A percentile compares a stretch with the other conserved stretches of the same genome.
phyloP scores from a whole-genome alignment of 2,329 filamentous ascomycete species.

The Aspergillus oerlinghausenensis region DNA sequence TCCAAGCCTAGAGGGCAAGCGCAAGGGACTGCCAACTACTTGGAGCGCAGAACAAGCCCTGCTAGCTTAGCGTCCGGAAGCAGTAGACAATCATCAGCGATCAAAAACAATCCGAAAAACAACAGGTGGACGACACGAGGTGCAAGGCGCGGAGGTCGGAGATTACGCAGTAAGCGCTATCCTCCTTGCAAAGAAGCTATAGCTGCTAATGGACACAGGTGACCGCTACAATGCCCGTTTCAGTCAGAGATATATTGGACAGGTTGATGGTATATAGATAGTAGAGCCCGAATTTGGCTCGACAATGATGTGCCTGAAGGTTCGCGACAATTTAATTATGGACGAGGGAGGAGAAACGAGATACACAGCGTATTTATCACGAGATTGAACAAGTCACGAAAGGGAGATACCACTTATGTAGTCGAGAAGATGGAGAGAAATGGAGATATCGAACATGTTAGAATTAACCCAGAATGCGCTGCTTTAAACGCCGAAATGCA shows the following conservation, averaged over 20 bases:
- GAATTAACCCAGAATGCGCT: conserved; percentile 22
- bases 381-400: neutral
- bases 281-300: neutral
- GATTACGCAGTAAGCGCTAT: conserved; percentile 23
- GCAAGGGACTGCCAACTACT: conserved; percentile 16
- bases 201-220: conserved; percentile 19
- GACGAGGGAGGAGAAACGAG: neutral
- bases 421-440: neutral
- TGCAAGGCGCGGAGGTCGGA: conserved; percentile 17
- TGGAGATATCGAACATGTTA: conserved; percentile 13
- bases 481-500: conserved; percentile 24
- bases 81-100: conserved; percentile 16
- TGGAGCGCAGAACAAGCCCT: conserved; percentile 26
- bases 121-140: conserved; percentile 9
- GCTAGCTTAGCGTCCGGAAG: conserved; percentile 26
- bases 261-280: neutral
- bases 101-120: conserved; percentile 5
- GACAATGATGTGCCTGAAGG: neutral
- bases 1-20: conserved; percentile 10
- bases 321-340: neutral
- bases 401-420: neutral
- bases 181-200: neutral
- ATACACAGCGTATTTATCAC: neutral
- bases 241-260: conserved; percentile 11
- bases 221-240: conserved; percentile 31